phyloP scores from a whole-genome alignment of 2,329 filamentous ascomycete genomes.

The Pseudocercospora fijiensis region DNA sequence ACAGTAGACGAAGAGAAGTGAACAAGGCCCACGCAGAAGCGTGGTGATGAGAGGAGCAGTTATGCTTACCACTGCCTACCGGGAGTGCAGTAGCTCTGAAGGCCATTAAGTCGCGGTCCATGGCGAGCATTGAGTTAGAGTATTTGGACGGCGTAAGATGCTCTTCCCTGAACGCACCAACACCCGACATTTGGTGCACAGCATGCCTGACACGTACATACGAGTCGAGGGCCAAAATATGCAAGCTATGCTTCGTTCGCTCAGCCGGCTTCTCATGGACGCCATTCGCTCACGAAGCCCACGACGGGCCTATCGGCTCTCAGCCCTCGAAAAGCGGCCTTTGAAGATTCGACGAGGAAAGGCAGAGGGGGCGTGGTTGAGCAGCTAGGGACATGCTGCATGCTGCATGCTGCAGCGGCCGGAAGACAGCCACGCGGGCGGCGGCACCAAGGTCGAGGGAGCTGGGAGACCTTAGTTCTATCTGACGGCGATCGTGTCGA shows the following conservation, averaged over 20 bases:
- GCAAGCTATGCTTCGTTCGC: slow-evolving; percentile 1
- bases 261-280: slow-evolving; percentile 1
- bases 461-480: not conserved
- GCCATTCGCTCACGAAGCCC: not conserved
- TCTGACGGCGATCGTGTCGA: not conserved
- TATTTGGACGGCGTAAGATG: slow-evolving; percentile 16
- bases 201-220: slow-evolving; percentile 9
- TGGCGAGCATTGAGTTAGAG: slow-evolving; percentile 27
- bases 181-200: slow-evolving; percentile 7
- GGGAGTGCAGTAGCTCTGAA: slow-evolving; percentile 24
- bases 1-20: slow-evolving; percentile 3
- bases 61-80: slow-evolving; percentile 13
- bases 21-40: slow-evolving; percentile 1
- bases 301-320: not conserved
- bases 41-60: slow-evolving; percentile 9
- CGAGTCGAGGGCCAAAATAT: not conserved
- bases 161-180: slow-evolving; percentile 20
- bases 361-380: slow-evolving; percentile 1
- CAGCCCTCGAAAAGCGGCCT: not conserved
- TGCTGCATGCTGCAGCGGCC: not conserved
- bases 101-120: slow-evolving; percentile 24
- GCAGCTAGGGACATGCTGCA: slow-evolving; percentile 6
- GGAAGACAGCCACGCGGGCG: slow-evolving; percentile 9
- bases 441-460: not conserved
- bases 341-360: too few species aligned